Base-by-base conservation (phyloP, 2,329 filamentous ascomycete species). In the Fulvia fulva region DNA sequence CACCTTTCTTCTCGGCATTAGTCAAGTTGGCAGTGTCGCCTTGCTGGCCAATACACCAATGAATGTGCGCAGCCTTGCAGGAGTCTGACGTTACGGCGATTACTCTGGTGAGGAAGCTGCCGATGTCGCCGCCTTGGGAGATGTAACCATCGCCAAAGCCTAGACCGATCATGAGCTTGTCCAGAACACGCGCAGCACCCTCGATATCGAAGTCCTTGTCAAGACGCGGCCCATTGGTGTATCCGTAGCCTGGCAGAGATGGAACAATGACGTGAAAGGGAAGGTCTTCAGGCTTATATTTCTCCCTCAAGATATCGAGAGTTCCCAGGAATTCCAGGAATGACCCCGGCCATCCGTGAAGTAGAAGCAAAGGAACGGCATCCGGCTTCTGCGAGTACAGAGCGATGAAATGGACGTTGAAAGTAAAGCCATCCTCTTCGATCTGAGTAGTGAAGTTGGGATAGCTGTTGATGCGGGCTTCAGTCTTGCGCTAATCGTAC, bases 251-350 rank as follows among this genome's bases (percentile, higher is more conserved):
- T 0, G 81, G 80, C 2, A 85, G 70, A 0, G 79, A 82, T 0
- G 83, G 83, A 0, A 81, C 78, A 34, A 86, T 76, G 45, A 85
- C 68, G 62, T 86, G 82, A 65, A 82, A 86, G 0, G 83, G 83
- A 16, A 85, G 70, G 0, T 71, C 74, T 0, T 78, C 71, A 0
- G 81, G 75, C 0, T 76, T 76, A 65, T 84, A 84, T 54, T 78
- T 79, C 2, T 73, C 65, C 25, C 68, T 68, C 1, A 85, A 68
- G 3, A 80, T 44, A 1, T 76, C 66, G 54, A 86, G 67, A 7
- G 83, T 71, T 1, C 77, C 77, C 2, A 86, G 64, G 63, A 85
- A 86, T 60, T 86, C 84, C 0, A 81, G 67, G 58, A 84, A 81
- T 0, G 74, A 65, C 21, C 74, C 75, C 1, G 82, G 82, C 81